Conservation (phyloP, 1,139 yeast species). For the Yamadazyma aaseri region DNA sequence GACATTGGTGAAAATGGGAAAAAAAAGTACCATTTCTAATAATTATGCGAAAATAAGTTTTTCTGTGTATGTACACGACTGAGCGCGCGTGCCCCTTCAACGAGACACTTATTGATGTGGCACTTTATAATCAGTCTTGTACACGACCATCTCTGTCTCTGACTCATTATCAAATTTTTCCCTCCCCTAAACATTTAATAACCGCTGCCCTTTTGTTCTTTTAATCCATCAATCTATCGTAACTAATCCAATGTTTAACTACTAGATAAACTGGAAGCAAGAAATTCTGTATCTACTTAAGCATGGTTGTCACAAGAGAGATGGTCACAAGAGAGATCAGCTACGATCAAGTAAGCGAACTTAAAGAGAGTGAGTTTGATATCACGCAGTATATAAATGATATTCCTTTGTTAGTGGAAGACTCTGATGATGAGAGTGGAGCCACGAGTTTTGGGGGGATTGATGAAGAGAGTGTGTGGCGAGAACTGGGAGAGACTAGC, state of each 20-base stretch:
- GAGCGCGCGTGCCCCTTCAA: too few relatives aligned
- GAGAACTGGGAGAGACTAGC: background rate
- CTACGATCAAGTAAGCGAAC: background rate
- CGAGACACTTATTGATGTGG: too few relatives aligned
- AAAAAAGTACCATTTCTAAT: too few relatives aligned
- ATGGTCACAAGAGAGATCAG: background rate
- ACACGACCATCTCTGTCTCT: too few relatives aligned
- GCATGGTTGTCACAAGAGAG: slow-evolving; percentile 2
- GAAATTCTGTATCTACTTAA: slow-evolving; percentile 2
- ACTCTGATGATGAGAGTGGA: slow-evolving; percentile 14
- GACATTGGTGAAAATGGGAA: too few relatives aligned
- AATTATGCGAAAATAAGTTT: too few relatives aligned
- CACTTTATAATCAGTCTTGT: too few relatives aligned
- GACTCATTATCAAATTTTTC: slow-evolving; percentile 1
- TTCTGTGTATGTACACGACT: too few relatives aligned
- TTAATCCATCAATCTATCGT: too few relatives aligned
- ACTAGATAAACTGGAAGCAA: slow-evolving; percentile 1
- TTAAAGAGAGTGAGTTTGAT: slow-evolving; percentile 6
- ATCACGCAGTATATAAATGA: slow-evolving; percentile 17
- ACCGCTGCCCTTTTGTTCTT: too few relatives aligned
- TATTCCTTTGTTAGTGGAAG: slow-evolving; percentile 14
- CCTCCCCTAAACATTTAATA: slow-evolving; percentile 1
- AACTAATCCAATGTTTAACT: background rate
- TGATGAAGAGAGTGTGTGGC: slow-evolving; percentile 27
- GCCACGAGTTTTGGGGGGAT: slow-evolving; percentile 3